Conservation (phyloP, 2,329 filamentous ascomycete genomes). For the Sclerotiophoma versabilis region DNA sequence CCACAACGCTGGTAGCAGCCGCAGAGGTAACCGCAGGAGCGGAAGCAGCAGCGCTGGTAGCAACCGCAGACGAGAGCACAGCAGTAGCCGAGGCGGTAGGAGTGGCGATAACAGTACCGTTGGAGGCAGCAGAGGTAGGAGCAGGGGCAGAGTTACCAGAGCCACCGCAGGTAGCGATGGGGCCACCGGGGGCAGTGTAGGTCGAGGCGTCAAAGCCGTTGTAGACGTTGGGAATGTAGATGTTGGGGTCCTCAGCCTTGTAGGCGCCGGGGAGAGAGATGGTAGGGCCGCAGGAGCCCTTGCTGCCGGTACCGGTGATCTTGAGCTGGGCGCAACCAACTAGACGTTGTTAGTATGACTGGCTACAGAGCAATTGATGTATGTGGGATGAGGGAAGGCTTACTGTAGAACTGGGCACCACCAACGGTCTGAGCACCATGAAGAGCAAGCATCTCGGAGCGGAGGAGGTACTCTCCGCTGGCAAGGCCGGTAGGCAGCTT, state of each 20-base stretch:
- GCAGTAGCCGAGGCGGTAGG: slow-evolving; percentile 10
- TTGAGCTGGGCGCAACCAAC: slow-evolving; percentile 53
- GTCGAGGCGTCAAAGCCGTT: slow-evolving; percentile 41
- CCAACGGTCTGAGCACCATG: slow-evolving; percentile 48
- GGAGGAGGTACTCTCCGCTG: slow-evolving; percentile 51
- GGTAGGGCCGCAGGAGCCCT: slow-evolving; percentile 47
- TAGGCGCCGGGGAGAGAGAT: slow-evolving; percentile 53
- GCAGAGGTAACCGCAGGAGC: not conserved
- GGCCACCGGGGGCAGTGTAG: slow-evolving; percentile 42
- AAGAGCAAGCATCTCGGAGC: slow-evolving; percentile 57
- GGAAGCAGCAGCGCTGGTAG: slow-evolving; percentile 19
- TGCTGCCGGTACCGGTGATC: slow-evolving; percentile 49
- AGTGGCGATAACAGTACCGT: slow-evolving; percentile 16
- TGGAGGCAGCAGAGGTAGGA: slow-evolving; percentile 17
- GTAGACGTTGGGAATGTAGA: slow-evolving; percentile 49
- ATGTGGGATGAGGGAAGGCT: slow-evolving; percentile 26
- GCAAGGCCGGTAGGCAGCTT: slow-evolving; percentile 51
- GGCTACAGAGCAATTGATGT: too few relatives aligned
- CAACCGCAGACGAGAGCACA: slow-evolving; percentile 20
- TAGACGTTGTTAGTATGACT: slow-evolving; percentile 1
- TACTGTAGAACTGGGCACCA: slow-evolving; percentile 55
- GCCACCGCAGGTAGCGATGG: slow-evolving; percentile 35
- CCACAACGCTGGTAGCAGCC: slow-evolving; percentile 26
- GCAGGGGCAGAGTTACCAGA: slow-evolving; percentile 24
- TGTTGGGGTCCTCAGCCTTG: slow-evolving; percentile 39